Evolutionary conservation across 352 stramenopile genomes (phyloP), one percentile per base, ranked within the genome.

Genomic region (Nothophytophthora sp.): DNA sequence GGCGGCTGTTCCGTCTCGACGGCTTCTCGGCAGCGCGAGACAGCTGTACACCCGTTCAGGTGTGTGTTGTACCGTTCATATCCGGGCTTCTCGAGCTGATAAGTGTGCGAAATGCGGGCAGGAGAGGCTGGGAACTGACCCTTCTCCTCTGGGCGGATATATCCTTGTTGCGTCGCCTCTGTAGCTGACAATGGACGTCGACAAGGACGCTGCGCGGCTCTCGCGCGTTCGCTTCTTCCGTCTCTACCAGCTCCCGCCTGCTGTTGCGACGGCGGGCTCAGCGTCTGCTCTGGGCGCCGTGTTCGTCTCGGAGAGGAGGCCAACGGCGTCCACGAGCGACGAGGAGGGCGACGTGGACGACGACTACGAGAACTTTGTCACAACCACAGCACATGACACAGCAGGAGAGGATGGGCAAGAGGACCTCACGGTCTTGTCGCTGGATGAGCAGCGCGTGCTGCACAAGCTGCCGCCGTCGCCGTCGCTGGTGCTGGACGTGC

Each of bases 401-500:
- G 62, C 62, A 3, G 52, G 70, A 27, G 55, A 70, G 20, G 53
- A 67, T 20, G 67, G 53, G 23, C 69, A 40, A 20, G 81, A 91
- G 42, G 66, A 86, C 20, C 56, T 91, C 19, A 55, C 70, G 1
- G 57, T 82, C 5, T 67, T 88, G 36, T 79, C 67, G 5, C 62
- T 89, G 23, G 48, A 70, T 15, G 63, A 87, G 19, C 64, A 91
- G 44, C 57, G 64, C 20, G 18, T 68, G 37, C 47, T 91, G 38
- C 55, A 86, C 40, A 72, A 77, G 36, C 58, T 91, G 18, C 71
- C 76, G 2, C 71, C 78, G 18, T 76, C 81, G 19, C 76, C 73
- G 19, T 89, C 81, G 7, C 63, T 81, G 3, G 76, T 91, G 27
- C 53, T 89, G 52, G 81, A 91, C 52, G 44, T 90, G 9, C 78